Base-by-base conservation (phyloP, 148 eudicot species). In the Tetragonia tetragonoides region DNA sequence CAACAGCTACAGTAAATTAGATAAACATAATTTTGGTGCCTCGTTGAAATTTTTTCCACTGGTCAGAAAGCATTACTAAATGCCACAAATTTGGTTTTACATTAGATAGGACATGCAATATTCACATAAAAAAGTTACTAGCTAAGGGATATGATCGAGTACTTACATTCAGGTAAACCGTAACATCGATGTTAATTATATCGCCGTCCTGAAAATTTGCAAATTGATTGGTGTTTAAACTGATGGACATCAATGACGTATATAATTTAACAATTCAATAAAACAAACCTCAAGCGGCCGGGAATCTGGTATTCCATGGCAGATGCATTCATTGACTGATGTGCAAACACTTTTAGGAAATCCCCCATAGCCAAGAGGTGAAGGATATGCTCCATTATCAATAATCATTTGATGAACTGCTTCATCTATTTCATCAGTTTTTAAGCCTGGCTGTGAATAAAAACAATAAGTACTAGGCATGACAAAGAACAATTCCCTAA, bases 281-380 rank as follows among this genome's bases (percentile, higher is more conserved):
- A 23, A 68, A 72, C 85, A 70, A 83, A 95, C 99, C 97, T 95
- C 93, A 76, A 95, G 97, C 34, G 87, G 82, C 47, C 95, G 91
- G 70, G 99, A 95, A 93, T 95, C 99, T 47, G 99, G 99, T 74
- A 95, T 95, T 70, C 99, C 99, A 83, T 95, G 99, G 89, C 99
- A 95, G 83, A 95, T 93, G 83, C 99, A 95, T 82, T 95, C 99
- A 73, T 95, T 95, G 70, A 93, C 92, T n/a, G 99, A 95, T 66
- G 99, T 95, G 76, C 99, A 95, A 23, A 95, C 99, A 84, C 99
- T 95, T 86, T 95, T 95, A 24, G 99, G 99, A 80, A 95, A 95
- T 14, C 99, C 97, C 67, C 99, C 97, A 83, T 95, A 95, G 74
- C 99, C 93, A 74, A 95, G 95, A 76, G 99, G 99, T 73, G 99